phyloP scores from a whole-genome alignment of 108 stramenopile species.

The Skeletonema tropicum region DNA sequence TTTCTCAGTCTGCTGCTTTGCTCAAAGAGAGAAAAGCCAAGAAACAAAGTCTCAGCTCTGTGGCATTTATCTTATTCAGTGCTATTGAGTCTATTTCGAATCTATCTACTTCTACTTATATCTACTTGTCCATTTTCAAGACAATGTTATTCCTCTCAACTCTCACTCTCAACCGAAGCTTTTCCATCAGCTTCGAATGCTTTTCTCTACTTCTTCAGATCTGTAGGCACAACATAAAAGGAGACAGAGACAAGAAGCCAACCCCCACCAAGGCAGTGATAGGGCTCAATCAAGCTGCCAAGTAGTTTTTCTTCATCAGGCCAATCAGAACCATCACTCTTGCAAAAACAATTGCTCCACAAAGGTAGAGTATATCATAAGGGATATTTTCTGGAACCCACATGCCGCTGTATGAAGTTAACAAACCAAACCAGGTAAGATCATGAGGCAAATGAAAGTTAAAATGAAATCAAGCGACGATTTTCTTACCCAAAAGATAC shows the following conservation, averaged over 20 bases:
- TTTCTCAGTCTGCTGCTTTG: not conserved
- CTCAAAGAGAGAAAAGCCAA: not conserved
- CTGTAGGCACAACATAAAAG: no score
- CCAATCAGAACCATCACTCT: conserved; percentile 52
- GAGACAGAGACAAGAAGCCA: not conserved
- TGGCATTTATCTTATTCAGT: no score
- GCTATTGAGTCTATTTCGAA: no score
- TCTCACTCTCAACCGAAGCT: no score
- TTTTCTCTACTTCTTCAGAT: no score
- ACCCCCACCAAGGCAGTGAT: not conserved
- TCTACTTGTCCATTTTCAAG: no score
- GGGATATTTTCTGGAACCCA: conserved; percentile 57
- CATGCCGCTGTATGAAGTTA: conserved; percentile 17
- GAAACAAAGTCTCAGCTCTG: not conserved
- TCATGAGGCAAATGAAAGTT: not conserved
- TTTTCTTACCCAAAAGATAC: conserved; percentile 51
- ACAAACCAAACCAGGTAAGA: not conserved
- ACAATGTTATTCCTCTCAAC: no score
- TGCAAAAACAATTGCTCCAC: conserved; percentile 46
- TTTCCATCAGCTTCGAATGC: no score
- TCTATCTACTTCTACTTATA: no score
- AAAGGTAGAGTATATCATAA: conserved; percentile 53
- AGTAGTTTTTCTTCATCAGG: conserved; percentile 57
- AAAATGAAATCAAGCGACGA: no score
- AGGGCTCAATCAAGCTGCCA: conserved; percentile 12